phyloP scores from a whole-genome alignment of 2,329 filamentous ascomycete genomes.

The Byssoonygena ceratinophila region DNA sequence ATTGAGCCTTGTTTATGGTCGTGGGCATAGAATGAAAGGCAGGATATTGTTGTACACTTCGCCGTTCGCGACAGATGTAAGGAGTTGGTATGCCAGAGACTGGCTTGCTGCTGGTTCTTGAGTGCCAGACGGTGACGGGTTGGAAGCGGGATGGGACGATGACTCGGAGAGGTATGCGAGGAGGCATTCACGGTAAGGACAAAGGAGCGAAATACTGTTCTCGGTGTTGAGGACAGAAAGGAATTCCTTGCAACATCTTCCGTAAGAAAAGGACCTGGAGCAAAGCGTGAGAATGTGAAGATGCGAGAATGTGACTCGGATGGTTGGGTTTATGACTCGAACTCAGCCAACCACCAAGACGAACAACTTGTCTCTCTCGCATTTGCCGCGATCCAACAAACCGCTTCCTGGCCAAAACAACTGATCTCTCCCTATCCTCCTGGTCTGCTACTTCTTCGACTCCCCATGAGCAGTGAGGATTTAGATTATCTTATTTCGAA shows the following conservation, averaged over 20 bases:
- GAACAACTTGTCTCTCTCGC: background rate
- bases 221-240: too few relatives aligned
- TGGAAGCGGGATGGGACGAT: background rate
- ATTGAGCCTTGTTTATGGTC: slow-evolving; percentile 13
- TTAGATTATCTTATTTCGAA: background rate
- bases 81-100: background rate
- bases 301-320: background rate
- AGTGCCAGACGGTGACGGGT: background rate
- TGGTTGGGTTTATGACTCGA: background rate
- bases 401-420: slow-evolving; percentile 2
- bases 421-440: background rate
- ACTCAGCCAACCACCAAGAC: background rate
- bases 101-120: background rate
- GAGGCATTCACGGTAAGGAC: slow-evolving; percentile 2
- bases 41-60: background rate
- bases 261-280: too few relatives aligned
- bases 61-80: background rate
- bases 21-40: slow-evolving; percentile 3
- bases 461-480: slow-evolving; percentile 5
- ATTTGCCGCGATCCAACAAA: background rate
- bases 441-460: background rate
- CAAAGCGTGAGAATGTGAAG: background rate
- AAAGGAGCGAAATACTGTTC: too few relatives aligned
- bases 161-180: background rate
- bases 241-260: too few relatives aligned